Base-by-base conservation (phyloP, 257 asterid species). In the Solanum appendiculatum region DNA sequence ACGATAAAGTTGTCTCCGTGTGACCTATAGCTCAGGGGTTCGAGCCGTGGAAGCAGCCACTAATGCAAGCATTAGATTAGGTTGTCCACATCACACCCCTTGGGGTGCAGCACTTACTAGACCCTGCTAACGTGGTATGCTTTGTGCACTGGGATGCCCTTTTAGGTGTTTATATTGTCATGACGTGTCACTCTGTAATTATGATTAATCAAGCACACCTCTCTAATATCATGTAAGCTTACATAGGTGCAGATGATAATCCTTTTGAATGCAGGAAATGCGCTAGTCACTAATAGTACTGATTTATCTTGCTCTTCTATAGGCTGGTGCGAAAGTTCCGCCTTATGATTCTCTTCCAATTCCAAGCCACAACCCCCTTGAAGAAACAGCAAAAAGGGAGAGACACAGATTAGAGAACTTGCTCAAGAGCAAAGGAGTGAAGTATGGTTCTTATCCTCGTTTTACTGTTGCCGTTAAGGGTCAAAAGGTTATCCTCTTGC, bases 401-500 rank as follows among this genome's bases (percentile, higher is more conserved):
- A 95, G 93, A 92, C 86, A 85, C 85, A 92, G 97, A 40, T 80
- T 96, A 60, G 93, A 93, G 72, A 95, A 92, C 83, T 88, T 94
- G 92, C 88, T 95, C 70, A 93, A 89, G 94, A 91, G 89, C 89
- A 93, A 94, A 91, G 97, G 94, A 86, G 91, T 90, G 46, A 89
- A 86, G 77, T 85, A 86, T 89, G 97, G 96, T 87, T 94, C 90
- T 86, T 92, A 84, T 88, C 99, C 99, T 78, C 95, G 94, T 77
- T 94, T 94, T 88, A 87, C 94, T 86, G 98, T 97, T 85, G 90
- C 95, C 9, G 93, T 94, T 36, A 95, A 97, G 89, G 99, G 99
- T 78, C 93, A 90, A 88, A 95, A 95, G 99, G 98, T 97, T 70
- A 25, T 86, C 70, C 25, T 86, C 60, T 70, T 25, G 36, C 42